Percentiles rank a stretch among this genome's conserved stretches.
Evolutionary conservation across 257 asterid species (phyloP).

Genomic region (Solanum clarkiae): DNA sequence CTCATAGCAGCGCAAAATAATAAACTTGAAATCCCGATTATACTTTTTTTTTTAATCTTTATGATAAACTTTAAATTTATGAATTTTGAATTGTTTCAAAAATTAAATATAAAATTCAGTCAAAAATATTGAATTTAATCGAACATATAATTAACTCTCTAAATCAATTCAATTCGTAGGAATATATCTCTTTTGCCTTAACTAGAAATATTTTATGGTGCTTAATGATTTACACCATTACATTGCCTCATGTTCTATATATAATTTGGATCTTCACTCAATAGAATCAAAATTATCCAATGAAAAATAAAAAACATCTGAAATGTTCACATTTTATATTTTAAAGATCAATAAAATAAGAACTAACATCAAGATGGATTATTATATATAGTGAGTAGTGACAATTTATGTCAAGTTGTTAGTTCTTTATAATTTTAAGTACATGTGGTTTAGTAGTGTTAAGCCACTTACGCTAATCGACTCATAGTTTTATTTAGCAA

Average conservation of each 20-base stretch:
- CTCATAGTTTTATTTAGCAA: background rate
- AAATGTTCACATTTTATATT: no score
- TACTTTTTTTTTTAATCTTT: no score
- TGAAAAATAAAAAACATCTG: no score
- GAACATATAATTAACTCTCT: background rate
- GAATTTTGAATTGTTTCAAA: no score
- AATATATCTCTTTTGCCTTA: background rate
- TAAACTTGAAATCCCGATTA: no score
- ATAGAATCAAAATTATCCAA: no score
- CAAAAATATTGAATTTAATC: background rate
- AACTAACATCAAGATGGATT: background rate
- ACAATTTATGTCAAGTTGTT: background rate
- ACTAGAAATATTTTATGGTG: background rate
- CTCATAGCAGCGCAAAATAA: no score
- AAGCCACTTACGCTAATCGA: background rate
- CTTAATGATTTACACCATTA: background rate
- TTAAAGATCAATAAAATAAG: no score
- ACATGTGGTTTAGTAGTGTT: background rate
- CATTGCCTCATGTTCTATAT: background rate
- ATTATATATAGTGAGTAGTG: background rate
- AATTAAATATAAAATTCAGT: no score
- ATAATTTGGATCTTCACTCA: background rate
- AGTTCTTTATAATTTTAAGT: background rate
- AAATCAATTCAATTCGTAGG: background rate
- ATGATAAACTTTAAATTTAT: no score